These are phyloP conservation scores for Laburnicola sp. DNA, from an alignment of 2,329 filamentous ascomycete genomes.

Conservation along the genomic window DNA sequence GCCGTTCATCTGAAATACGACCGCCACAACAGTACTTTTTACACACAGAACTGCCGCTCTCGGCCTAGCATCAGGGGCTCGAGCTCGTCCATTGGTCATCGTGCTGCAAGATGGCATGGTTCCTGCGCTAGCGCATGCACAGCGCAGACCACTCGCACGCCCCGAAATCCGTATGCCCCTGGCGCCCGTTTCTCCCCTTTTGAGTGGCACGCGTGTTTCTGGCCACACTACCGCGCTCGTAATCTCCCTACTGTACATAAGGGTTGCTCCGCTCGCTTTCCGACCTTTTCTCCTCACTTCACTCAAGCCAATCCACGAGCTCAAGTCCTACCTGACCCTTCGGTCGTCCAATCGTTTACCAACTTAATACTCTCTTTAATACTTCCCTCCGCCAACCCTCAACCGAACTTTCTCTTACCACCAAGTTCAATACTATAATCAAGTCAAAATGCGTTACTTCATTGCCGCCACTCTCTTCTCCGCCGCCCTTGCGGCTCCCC, in stretches of 20 bases:
- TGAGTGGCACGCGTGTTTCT: constrained; percentile 36
- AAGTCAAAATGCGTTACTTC: constrained; percentile 47
- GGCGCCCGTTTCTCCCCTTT: constrained; percentile 33
- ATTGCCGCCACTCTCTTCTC: constrained; percentile 40
- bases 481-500: constrained; percentile 37
- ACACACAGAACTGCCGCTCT: constrained; percentile 32
- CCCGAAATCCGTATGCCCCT: constrained; percentile 30
- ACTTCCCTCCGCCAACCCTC: constrained; percentile 24
- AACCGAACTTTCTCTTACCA: constrained; percentile 14
- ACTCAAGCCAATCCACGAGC: constrained; percentile 43
- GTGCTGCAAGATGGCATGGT: constrained; percentile 33
- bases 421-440: constrained; percentile 38
- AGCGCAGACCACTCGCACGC: constrained; percentile 35
- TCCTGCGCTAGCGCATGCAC: constrained; percentile 42
- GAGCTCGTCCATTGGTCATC: constrained; percentile 31
- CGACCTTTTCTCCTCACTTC: constrained; percentile 35
- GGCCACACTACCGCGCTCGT: constrained; percentile 37
- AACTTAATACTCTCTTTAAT: constrained; percentile 48
- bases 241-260: constrained; percentile 48
- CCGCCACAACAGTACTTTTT: constrained; percentile 28
- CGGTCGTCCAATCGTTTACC: constrained; percentile 49
- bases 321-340: constrained; percentile 44
- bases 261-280: constrained; percentile 22
- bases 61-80: constrained; percentile 32
- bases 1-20: constrained; percentile 41